Evolutionary conservation across 257 asterid species (phyloP), one percentile per base, ranked within the genome.

Genomic region (Leptodermis oblonga): DNA sequence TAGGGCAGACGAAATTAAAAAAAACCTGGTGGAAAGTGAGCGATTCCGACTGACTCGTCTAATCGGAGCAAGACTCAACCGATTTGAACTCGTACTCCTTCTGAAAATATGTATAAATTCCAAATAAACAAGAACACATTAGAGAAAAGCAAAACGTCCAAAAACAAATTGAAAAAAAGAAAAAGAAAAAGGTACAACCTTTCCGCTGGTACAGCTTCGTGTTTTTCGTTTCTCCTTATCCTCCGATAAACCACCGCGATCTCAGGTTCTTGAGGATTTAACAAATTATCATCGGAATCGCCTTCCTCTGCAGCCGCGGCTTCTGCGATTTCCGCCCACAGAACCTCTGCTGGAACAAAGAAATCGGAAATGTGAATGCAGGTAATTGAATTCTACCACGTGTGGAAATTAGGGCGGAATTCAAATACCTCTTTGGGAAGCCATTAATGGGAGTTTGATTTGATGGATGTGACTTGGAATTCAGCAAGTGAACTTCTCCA

Each of bases 21-120:
- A 6, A n/a, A 13, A 93, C 99, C 99, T 93, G 39, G 88, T 90
- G 55, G 92, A 87, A 71, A 93, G 97, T 49, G 96, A 81, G 31
- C 99, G 96, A 59, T 85, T 90, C 96, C 99, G 79, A 77, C 94
- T 87, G 78, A 81, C 68, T 62, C 96, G 85, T 74, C 74, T 85
- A 45, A 78, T 83, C 23, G 86, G 91, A 12, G 68, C 80, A 25
- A 90, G 70, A 73, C 86, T 85, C 77, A 68, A 61, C 69, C 87
- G 82, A 13, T 62, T 78, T 64, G 90, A 81, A 62, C 67, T 82
- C 31, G 88, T 88, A 72, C 65, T 79, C 73, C 86, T 81, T 83
- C 97, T 92, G 87, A 48, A 69, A 71, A 15, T 43, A 7, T 4
- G 9, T 26, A 23, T 49, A 0, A 13, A 25, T 15, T 51, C 18